Conservation (phyloP, 140 eudicot genomes). For the Ambrosia hybrid region DNA sequence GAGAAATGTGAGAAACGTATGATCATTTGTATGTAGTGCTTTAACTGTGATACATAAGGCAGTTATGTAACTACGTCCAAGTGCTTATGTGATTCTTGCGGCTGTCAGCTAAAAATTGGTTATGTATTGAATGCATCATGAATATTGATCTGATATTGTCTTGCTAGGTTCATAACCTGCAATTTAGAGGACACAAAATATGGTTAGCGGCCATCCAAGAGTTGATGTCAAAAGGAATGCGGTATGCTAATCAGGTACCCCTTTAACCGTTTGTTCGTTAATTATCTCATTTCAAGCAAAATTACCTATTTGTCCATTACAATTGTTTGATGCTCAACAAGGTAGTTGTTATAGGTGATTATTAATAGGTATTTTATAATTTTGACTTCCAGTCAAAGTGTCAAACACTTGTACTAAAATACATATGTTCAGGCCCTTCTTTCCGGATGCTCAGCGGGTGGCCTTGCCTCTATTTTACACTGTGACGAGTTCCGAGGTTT, state of each 20-base stretch:
- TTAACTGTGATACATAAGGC: not conserved
- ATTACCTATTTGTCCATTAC: not conserved
- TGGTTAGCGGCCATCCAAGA: slow-evolving; percentile 86
- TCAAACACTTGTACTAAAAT: not conserved
- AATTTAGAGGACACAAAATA: slow-evolving; percentile 90
- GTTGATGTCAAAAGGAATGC: slow-evolving; percentile 86
- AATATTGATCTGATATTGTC: slow-evolving; percentile 9
- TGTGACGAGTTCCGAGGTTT: slow-evolving; percentile 77
- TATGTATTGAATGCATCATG: not conserved
- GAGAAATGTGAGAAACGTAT: not conserved
- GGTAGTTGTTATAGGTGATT: not conserved
- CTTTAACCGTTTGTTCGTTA: not conserved
- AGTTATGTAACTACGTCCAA: not conserved
- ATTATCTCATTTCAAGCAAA: not conserved
- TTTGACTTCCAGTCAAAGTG: not conserved
- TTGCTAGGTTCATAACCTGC: slow-evolving; percentile 61
- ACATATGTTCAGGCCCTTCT: slow-evolving; percentile 69
- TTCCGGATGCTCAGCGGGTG: slow-evolving; percentile 99
- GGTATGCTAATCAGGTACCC: slow-evolving; percentile 62
- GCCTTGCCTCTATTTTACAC: slow-evolving; percentile 84
- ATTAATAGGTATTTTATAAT: not conserved
- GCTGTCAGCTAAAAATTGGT: not conserved
- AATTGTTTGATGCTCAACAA: no score
- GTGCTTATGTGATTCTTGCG: not conserved
- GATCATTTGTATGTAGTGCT: not conserved